Evolutionary conservation across 306 rosid genomes (phyloP), one percentile per base, ranked within the genome.

Genomic region (Dryas alaskensis): DNA sequence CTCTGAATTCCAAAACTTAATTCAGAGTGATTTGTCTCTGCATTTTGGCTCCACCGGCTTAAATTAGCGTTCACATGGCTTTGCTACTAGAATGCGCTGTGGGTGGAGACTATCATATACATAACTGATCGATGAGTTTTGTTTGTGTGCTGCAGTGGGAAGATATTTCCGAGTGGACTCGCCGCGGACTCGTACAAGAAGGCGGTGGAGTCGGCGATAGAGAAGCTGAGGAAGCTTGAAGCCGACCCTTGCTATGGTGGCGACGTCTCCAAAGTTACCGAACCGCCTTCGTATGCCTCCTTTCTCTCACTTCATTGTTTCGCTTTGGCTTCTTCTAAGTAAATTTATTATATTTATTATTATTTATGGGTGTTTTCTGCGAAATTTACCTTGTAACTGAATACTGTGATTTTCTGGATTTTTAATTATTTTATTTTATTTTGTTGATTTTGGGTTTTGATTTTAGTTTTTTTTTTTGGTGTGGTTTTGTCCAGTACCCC

Each of bases 201-300:
- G 77, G 98, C 92, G 43, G 98, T 94, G 73, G 96, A 94, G 76
- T 91, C 96, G 53, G 95, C 97, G 51, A 92, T 91, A 69, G 83
- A 79, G 73, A 84, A 79, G 68, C 79, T 94, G 77, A 80, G 84
- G 67, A 86, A 78, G 13, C 86, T 85, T 60, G 94, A 80, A 48
- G 81, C 80, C 27, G 78, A 82, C 69, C 51, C 42, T 62, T 44
- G 72, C 52, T n/a, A 55, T 11, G 82, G 72, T 37, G 76, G 74
- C 55, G 86, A 76, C 67, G 66, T 72, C 53, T 45, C 69, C 74
- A 75, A 73, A 63, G 64, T 67, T 64, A 80, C 85, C 42, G 92
- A 89, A 79, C 77, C 81, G 54, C 76, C 85, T 60, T 80, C 86
- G 98, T 89, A 83, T 58, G 81, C 60, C 10, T 72, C 13, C 25